phyloP scores from a whole-genome alignment of 192 early-diverging fungal species.

The Phycomyces nitens region DNA sequence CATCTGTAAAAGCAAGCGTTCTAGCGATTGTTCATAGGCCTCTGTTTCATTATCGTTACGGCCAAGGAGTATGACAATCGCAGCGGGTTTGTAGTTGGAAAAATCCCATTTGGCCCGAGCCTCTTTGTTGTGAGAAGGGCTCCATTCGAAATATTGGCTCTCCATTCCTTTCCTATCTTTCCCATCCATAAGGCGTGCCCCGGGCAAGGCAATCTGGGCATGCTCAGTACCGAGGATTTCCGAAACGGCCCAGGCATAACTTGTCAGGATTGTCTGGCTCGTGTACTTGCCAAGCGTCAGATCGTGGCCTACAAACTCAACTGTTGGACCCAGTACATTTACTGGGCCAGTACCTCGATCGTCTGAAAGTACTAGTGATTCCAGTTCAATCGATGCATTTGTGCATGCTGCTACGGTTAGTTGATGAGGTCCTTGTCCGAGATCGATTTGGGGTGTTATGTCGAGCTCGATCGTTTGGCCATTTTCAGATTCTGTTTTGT shows the following conservation, averaged over 20 bases:
- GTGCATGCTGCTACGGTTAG: background rate
- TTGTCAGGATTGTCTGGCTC: constrained; percentile 12
- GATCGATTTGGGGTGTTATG: constrained; percentile 6
- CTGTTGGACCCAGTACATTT: background rate
- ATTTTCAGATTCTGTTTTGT: background rate
- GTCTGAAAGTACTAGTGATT: background rate
- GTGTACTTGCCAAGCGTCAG: constrained; percentile 15
- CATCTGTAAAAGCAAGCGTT: constrained; percentile 6
- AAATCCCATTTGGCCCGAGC: constrained; percentile 4
- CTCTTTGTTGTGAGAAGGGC: background rate
- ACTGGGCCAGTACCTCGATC: background rate
- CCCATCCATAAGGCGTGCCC: constrained; percentile 21
- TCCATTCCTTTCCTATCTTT: constrained; percentile 19
- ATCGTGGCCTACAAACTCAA: constrained; percentile 29
- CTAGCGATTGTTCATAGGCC: background rate
- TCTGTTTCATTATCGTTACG: constrained; percentile 15
- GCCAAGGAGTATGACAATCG: constrained; percentile 21
- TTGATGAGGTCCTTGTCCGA: constrained; percentile 7
- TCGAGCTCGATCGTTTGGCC: constrained; percentile 10
- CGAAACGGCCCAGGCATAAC: constrained; percentile 27
- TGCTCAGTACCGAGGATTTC: constrained; percentile 14
- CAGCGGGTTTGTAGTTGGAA: constrained; percentile 7
- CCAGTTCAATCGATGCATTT: background rate
- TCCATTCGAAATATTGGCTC: constrained; percentile 24
- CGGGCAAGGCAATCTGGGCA: constrained; percentile 26